Conservation (phyloP, 306 rosid species). For the Gastrolobium bilobum region DNA sequence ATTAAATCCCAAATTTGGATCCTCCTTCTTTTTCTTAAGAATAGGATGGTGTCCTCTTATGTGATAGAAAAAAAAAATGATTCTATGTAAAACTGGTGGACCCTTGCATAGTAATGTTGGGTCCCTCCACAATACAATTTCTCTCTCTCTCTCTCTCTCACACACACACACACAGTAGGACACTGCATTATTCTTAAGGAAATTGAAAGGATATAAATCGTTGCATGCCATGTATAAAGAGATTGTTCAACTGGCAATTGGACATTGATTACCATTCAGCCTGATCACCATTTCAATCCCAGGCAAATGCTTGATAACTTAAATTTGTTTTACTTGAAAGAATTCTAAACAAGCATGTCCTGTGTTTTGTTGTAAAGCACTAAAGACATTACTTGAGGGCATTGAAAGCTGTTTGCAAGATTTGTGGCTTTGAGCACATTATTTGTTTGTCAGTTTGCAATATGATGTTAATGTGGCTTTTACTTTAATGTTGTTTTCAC, state of each 20-base stretch:
- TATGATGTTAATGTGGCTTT: constrained; percentile 9
- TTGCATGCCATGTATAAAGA: no score
- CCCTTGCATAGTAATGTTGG: no score
- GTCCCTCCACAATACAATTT: no score
- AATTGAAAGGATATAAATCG: no score
- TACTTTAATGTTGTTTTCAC: not conserved
- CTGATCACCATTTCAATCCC: no score
- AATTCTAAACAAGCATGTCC: not conserved
- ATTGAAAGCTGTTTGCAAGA: not conserved
- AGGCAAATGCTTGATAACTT: not conserved
- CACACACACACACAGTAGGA: no score
- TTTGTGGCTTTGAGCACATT: constrained; percentile 14
- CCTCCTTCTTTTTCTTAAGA: not conserved
- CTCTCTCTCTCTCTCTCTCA: no score
- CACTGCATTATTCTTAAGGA: no score
- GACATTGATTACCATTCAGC: no score
- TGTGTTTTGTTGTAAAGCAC: not conserved
- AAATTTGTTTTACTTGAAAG: not conserved
- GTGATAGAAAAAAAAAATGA: no score
- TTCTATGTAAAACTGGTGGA: no score
- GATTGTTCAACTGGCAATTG: constrained; percentile 9
- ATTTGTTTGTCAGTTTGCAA: constrained; percentile 19
- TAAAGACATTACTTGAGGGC: not conserved
- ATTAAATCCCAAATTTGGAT: constrained; percentile 10
- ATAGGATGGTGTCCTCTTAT: not conserved